A percentile compares a stretch with the other conserved stretches of the same genome.
Evolutionary conservation across 2,329 filamentous ascomycete species (phyloP).

Genomic region (Nannizziopsis barbatae): DNA sequence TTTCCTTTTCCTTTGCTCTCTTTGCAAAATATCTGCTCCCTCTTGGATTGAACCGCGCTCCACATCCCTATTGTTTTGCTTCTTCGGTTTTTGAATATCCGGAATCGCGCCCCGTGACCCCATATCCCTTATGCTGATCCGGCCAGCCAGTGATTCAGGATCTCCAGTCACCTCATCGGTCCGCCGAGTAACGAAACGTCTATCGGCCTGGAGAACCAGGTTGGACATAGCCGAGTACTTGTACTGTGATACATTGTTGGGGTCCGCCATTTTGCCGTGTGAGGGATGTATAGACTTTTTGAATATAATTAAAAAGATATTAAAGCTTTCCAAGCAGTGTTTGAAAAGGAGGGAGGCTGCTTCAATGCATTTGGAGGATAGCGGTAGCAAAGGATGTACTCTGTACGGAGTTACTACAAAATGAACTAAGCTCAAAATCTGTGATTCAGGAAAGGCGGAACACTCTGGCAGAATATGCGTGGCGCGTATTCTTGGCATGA

Average conservation of each 20-base stretch:
- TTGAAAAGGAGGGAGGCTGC: not conserved
- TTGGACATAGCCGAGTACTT: conserved; percentile 99
- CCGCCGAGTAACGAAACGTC: conserved; percentile 83
- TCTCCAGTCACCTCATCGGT: conserved; percentile 94
- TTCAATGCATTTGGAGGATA: not conserved
- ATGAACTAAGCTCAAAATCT: not conserved
- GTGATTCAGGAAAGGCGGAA: conserved; percentile 1
- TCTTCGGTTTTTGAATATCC: conserved; percentile 68
- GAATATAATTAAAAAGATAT: conserved; percentile 11
- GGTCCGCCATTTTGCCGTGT: conserved; percentile 53
- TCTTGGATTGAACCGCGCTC: conserved; percentile 67
- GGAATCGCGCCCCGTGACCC: conserved; percentile 73
- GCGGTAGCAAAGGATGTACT: not conserved
- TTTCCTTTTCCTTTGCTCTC: conserved; percentile 79
- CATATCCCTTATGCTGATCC: conserved; percentile 91
- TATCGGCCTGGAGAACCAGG: conserved; percentile 99
- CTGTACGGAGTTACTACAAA: not conserved
- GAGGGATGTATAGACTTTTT: conserved; percentile 7
- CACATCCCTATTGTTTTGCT: conserved; percentile 55
- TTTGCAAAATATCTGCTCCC: conserved; percentile 69
- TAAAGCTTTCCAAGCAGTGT: not conserved
- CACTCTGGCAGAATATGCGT: not conserved
- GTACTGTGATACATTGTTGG: conserved; percentile 80
- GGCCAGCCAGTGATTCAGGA: conserved; percentile 89
- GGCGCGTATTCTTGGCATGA: too few relatives aligned